Conservation (phyloP, 352 stramenopile species). For the Pythium dissotocum region DNA sequence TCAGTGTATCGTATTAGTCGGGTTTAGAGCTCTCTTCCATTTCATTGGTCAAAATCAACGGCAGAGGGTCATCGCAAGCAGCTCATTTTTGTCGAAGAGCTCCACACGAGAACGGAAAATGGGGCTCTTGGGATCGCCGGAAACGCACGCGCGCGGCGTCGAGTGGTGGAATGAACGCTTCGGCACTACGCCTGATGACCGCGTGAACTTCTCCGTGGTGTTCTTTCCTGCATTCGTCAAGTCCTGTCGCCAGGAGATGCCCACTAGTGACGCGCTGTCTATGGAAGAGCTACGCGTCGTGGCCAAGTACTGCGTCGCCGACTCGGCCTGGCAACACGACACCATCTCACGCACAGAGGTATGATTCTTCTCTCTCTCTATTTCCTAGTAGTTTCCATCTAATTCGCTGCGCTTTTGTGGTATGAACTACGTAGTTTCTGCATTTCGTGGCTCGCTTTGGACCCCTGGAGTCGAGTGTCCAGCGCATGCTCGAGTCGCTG, state of each 20-base stretch:
- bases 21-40: background rate
- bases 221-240: slow-evolving; percentile 63
- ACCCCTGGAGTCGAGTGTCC: slow-evolving; percentile 51
- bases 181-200: slow-evolving; percentile 10
- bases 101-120: slow-evolving; percentile 4
- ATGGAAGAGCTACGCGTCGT: slow-evolving; percentile 60
- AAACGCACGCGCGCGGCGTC: slow-evolving; percentile 18
- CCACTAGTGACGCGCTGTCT: slow-evolving; percentile 44
- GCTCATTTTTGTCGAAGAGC: slow-evolving; percentile 10
- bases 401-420: background rate
- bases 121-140: background rate
- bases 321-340: slow-evolving; percentile 42
- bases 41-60: slow-evolving; percentile 24
- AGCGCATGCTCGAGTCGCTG: slow-evolving; percentile 66
- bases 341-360: slow-evolving; percentile 51
- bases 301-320: slow-evolving; percentile 52
- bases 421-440: slow-evolving; percentile 41
- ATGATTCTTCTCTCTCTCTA: background rate
- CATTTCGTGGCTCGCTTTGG: slow-evolving; percentile 74
- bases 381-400: background rate
- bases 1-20: background rate
- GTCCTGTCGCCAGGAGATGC: slow-evolving; percentile 35
- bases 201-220: slow-evolving; percentile 34
- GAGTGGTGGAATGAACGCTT: slow-evolving; percentile 31
- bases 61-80: slow-evolving; percentile 14